A percentile compares a stretch with the other conserved stretches of the same genome.
Evolutionary conservation across 441 rosid species (phyloP).

Genomic region (Populus tomentosa): DNA sequence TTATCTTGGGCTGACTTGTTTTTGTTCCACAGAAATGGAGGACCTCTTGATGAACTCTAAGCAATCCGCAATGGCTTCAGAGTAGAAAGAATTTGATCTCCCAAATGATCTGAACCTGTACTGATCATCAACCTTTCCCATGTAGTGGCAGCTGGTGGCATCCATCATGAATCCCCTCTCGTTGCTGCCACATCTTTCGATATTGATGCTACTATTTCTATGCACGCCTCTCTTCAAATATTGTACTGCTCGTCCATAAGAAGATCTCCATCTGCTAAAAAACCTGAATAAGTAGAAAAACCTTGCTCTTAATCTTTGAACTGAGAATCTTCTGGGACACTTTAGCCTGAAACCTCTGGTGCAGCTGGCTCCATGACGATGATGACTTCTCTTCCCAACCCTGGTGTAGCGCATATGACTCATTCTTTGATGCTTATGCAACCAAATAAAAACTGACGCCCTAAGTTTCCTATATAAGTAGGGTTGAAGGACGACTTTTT

Average conservation of each 20-base stretch:
- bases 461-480: background rate
- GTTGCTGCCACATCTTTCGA: constrained; percentile 13
- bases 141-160: background rate
- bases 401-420: constrained; percentile 27
- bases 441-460: background rate
- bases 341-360: constrained; percentile 41
- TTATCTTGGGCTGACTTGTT: constrained; percentile 11
- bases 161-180: constrained; percentile 15
- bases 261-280: constrained; percentile 34
- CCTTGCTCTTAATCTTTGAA: constrained; percentile 34
- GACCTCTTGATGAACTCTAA: constrained; percentile 60
- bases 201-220: background rate
- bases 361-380: background rate
- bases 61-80: constrained; percentile 68
- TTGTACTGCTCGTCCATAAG: constrained; percentile 29
- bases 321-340: constrained; percentile 35
- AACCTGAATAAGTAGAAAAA: constrained; percentile 30
- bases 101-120: constrained; percentile 27
- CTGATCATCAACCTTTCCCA: background rate
- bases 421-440: background rate
- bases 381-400: constrained; percentile 20
- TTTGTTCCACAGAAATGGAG: constrained; percentile 41
- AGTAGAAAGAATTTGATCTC: constrained; percentile 50
- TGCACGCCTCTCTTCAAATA: constrained; percentile 23
- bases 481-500: constrained; percentile 7